Percentiles rank a stretch among this genome's conserved stretches.
phyloP scores from a whole-genome alignment of 441 rosid genomes.

The Gossypium schwendimanii region DNA sequence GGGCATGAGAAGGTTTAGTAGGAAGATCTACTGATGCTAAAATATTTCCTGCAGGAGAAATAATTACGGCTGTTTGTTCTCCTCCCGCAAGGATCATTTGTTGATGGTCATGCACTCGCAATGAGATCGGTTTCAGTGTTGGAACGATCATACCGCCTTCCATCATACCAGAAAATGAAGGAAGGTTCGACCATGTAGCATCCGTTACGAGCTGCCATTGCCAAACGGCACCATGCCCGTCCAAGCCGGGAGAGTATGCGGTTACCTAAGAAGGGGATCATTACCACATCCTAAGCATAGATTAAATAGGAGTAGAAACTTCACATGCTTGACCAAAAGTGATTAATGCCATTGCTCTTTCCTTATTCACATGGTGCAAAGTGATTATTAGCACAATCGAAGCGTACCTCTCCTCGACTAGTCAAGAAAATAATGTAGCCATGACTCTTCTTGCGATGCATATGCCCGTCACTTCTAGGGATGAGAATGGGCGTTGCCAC shows the following conservation, averaged over 20 bases:
- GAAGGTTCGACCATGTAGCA: slow-evolving; percentile 94
- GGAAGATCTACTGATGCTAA: slow-evolving; percentile 72
- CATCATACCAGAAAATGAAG: slow-evolving; percentile 83
- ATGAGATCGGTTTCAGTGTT: slow-evolving; percentile 65
- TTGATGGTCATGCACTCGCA: slow-evolving; percentile 68
- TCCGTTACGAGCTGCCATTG: slow-evolving; percentile 87
- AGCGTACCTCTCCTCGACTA: slow-evolving; percentile 90
- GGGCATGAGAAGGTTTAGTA: slow-evolving; percentile 80
- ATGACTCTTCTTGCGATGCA: slow-evolving; percentile 76
- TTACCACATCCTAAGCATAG: slow-evolving; percentile 7
- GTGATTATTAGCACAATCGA: neutral
- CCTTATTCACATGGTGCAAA: neutral
- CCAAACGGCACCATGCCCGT: slow-evolving; percentile 88
- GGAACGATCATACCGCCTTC: slow-evolving; percentile 76
- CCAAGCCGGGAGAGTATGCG: slow-evolving; percentile 75
- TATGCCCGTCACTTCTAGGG: slow-evolving; percentile 75
- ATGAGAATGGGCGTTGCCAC: slow-evolving; percentile 95
- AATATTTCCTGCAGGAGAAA: slow-evolving; percentile 81
- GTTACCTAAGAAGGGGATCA: slow-evolving; percentile 55
- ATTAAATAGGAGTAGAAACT: neutral
- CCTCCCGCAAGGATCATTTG: slow-evolving; percentile 93
- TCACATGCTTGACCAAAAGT: neutral
- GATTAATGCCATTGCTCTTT: neutral
- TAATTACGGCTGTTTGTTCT: slow-evolving; percentile 75
- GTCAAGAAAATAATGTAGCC: slow-evolving; percentile 95